Percentiles rank a stretch among this genome's conserved stretches.
These are phyloP conservation scores for Salix koriyanagi DNA, from an alignment of 345 rosid species.

Conservation along the genomic window DNA sequence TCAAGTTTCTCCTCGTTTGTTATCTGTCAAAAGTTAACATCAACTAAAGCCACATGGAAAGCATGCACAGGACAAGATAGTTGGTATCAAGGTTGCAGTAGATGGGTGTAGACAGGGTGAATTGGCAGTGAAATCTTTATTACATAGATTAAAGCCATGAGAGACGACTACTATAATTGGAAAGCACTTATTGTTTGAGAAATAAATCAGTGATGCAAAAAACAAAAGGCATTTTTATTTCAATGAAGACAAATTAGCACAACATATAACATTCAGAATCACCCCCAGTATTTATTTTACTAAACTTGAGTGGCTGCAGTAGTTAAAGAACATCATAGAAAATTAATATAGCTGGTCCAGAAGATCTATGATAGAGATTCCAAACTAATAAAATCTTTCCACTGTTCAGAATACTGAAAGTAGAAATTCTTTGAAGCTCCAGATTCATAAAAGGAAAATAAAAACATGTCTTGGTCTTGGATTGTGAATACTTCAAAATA, in stretches of 20 bases:
- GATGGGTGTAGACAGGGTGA: not conserved
- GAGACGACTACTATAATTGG: not conserved
- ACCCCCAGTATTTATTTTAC: not conserved
- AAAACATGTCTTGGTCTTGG: not conserved
- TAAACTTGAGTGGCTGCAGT: not conserved
- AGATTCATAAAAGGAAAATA: not conserved
- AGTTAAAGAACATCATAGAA: not conserved
- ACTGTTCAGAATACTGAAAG: not conserved
- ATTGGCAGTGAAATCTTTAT: not conserved
- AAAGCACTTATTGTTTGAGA: not conserved
- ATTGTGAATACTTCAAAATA: not conserved
- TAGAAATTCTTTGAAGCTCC: not conserved
- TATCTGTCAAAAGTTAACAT: constrained; percentile 45
- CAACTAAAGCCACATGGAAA: constrained; percentile 4
- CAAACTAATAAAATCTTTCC: not conserved
- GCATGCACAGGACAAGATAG: not conserved
- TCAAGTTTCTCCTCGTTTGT: constrained; percentile 53
- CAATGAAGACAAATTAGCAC: not conserved
- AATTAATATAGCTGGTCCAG: not conserved
- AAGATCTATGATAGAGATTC: not conserved
- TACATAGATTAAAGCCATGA: not conserved
- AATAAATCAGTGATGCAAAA: not conserved
- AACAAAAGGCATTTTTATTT: not conserved
- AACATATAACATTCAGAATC: not conserved
- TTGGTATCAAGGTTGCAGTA: not conserved